Evolutionary conservation across 495 filamentous ascomycete genomes (phyloP), one percentile per base, ranked within the genome.

Genomic region (Cudoniella acicularis): DNA sequence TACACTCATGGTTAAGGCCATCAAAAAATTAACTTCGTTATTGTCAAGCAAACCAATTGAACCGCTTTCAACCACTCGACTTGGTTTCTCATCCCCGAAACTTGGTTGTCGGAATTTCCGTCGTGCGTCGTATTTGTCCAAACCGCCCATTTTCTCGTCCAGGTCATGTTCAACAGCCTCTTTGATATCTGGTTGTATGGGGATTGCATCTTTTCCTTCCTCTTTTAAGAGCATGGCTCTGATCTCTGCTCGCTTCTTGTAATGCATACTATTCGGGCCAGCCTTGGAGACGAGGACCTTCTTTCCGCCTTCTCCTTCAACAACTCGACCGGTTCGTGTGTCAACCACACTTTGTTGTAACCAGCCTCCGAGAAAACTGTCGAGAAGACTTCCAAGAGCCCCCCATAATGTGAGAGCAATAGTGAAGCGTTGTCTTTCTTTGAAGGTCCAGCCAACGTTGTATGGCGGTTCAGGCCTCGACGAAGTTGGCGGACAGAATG

Each of bases 311-410:
- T 83, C 83, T 1, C 91, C 93, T 72, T 98, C 94, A 1, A 98
- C 84, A 24, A 98, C 81, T 76, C 92, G 93, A 25, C 91, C 92
- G 1, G 81, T 88, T 53, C 87, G 75, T 41, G 87, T 81, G 66
- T 98, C 94, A 22, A 92, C 82, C 1, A 98, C 92, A 61, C 87
- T 96, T 20, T 87, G 84, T 70, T 98, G 94, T 42, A 96, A 75
- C 62, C 91, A 73, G 2, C 89, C 94, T 10, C 94, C 94, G 0
- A 98, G 80, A 0, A 95, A 70, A 55, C 89, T 93, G 71, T 98
- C 94, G 11, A 98, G 69, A 0, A 97, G 69, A 67, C 87, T 92
- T 8, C 94, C 94, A 30, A 90, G 56, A 10, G 84, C 72, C 1
- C 92, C 92, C 81, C 86, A 90, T 4, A 83, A 8, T 1, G 85